phyloP scores from a whole-genome alignment of 257 asterid species.

The Cinchona pubescens region DNA sequence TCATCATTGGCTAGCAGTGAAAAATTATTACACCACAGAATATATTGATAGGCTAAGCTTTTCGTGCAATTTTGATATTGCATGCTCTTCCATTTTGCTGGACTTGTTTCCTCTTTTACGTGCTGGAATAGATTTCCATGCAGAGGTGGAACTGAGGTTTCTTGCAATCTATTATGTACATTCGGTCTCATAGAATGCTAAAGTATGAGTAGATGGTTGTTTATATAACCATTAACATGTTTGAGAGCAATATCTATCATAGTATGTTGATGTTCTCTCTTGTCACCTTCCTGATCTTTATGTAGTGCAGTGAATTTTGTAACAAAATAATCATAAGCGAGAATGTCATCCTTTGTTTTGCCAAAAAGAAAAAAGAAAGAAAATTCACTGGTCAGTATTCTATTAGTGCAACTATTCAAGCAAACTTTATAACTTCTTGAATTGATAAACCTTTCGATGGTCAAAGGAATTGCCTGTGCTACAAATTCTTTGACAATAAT shows the following conservation, averaged over 20 bases:
- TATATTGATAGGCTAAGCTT: neutral
- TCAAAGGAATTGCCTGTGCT: too few relatives aligned
- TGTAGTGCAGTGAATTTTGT: neutral
- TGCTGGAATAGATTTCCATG: neutral
- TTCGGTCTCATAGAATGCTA: neutral
- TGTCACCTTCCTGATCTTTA: neutral
- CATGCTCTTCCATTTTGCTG: neutral
- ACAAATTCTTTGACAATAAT: too few relatives aligned
- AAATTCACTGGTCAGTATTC: too few relatives aligned
- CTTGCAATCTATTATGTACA: neutral
- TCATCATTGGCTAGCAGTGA: conserved; percentile 3
- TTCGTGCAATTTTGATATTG: neutral
- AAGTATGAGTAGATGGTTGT: neutral
- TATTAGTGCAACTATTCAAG: too few relatives aligned
- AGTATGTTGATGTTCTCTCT: neutral
- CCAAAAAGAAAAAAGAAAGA: neutral
- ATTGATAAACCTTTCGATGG: too few relatives aligned
- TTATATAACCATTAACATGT: neutral
- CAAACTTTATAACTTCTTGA: too few relatives aligned
- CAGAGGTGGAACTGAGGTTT: neutral
- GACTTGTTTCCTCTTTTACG: neutral
- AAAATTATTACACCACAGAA: neutral
- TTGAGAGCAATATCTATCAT: neutral
- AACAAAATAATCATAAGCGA: neutral
- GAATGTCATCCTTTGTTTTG: neutral